A percentile compares a stretch with the other conserved stretches of the same genome.
Conservation (phyloP, 2,329 filamentous ascomycete species). For the Clonostachys rhizophaga region DNA sequence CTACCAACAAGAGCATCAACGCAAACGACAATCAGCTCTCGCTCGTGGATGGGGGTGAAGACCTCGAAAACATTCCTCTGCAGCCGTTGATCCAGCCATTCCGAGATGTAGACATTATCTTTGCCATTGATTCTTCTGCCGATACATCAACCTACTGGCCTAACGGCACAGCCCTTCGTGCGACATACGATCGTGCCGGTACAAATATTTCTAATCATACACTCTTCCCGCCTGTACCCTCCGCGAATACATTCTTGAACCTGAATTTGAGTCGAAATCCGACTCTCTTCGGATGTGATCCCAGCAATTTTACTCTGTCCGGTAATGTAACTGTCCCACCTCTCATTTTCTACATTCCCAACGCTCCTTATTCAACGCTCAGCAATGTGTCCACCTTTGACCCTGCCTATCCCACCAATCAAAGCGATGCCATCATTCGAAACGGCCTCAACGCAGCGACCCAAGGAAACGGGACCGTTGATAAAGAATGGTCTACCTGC, state of each 20-base stretch:
- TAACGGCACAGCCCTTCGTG: conserved; percentile 70
- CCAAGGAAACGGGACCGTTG: conserved; percentile 68
- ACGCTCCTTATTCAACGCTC: conserved; percentile 65
- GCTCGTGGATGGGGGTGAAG: conserved; percentile 75
- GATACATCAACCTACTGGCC: conserved; percentile 69
- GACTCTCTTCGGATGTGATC: conserved; percentile 77
- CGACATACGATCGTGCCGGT: conserved; percentile 65
- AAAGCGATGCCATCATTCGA: conserved; percentile 69
- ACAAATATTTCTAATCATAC: conserved; percentile 46
- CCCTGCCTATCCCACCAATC: conserved; percentile 51
- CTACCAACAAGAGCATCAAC: conserved; percentile 53
- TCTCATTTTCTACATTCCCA: conserved; percentile 78
- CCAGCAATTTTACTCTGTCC: conserved; percentile 8
- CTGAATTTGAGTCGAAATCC: conserved; percentile 68
- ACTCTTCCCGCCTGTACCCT: conserved; percentile 68
- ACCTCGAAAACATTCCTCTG: conserved; percentile 74
- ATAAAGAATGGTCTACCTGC: conserved; percentile 69
- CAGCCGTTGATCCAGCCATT: conserved; percentile 71
- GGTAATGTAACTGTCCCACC: conserved; percentile 32
- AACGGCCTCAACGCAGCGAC: conserved; percentile 81
- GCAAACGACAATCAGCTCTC: conserved; percentile 51
- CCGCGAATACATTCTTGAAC: conserved; percentile 74
- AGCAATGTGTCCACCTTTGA: conserved; percentile 75
- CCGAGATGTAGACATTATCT: conserved; percentile 77
- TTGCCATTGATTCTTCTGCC: conserved; percentile 73